Base-by-base conservation (phyloP, 495 filamentous ascomycete genomes). In the Cercophora sp. region DNA sequence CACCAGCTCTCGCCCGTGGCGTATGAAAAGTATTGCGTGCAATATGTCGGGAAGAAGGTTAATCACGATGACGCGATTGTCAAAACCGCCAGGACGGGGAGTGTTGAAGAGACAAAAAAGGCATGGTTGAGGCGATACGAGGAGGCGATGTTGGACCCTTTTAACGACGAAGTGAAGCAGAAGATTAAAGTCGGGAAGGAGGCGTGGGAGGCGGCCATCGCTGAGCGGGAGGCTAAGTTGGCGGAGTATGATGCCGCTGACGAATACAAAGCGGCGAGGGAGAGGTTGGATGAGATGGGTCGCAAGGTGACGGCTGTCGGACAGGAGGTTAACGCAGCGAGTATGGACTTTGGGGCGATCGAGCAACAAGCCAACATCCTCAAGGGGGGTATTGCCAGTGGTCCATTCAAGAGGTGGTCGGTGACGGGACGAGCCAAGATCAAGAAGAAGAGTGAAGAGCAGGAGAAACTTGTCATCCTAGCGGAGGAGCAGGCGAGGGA, bases 1-100 rank as follows among this genome's bases (percentile, higher is more conserved):
- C 74, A 75, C 54, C 63, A 77, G 61, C 75, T 88, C 20, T 71
- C 68, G 4, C 82, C 85, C 0, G 56, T 53, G 19, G 54, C 58
- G 20, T 88, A 89, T 67, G 78, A 70, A 59, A 46, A 32, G 16
- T 85, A 78, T 61, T 79, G 76, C 16, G 13, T 10, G 26, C 19
- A 2, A n/a, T 25, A 51, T 23, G n/a, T 51, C 23, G 54, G 48
- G 11, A 15, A 39, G 13, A 18, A 15, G 1, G 39, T 56, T 18
- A 31, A 34, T 10, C 54, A 56, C 35, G 48, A 56, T 32, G 54
- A 51, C 35, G 25, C 34, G 19, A 41, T 51, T 13, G 29, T 32
- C 0, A 19, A 16, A 2, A 20, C 31, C 22, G 19, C 29, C 2
- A 19, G 46, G 19, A 11, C 9, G 4, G 1, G 31, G 15, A 32